phyloP scores from a whole-genome alignment of 139 green algal species.

The Chlorella ohadii region DNA sequence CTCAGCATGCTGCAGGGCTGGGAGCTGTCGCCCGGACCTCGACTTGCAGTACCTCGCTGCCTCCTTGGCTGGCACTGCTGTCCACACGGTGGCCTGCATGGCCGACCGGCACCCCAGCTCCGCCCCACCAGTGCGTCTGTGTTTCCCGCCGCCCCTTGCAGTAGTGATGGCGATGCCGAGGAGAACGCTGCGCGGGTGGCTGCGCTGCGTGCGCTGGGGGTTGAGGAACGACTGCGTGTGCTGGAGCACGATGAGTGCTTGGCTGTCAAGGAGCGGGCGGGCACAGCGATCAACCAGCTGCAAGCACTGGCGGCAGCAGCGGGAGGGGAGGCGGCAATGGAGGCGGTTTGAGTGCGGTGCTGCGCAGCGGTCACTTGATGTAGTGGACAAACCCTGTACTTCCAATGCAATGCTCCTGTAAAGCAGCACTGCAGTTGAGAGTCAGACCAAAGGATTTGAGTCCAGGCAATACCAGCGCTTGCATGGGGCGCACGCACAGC shows the following conservation, averaged over 20 bases:
- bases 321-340: not conserved
- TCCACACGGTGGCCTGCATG: too few species aligned
- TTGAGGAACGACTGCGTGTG: not conserved
- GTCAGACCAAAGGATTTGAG: not conserved
- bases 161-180: not conserved
- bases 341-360: not conserved
- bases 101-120: too few species aligned
- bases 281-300: conserved; percentile 27
- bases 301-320: not conserved
- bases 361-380: too few species aligned
- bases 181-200: conserved; percentile 1
- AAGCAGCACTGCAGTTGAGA: not conserved
- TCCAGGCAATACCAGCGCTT: too few species aligned
- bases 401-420: too few species aligned
- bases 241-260: conserved; percentile 31
- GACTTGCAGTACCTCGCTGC: too few species aligned
- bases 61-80: not conserved
- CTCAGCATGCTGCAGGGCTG: too few species aligned
- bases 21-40: too few species aligned
- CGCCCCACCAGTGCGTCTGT: too few species aligned
- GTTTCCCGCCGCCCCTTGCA: not conserved
- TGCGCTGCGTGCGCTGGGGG: conserved; percentile 8
- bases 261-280: conserved; percentile 28
- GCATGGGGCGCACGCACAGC: not conserved
- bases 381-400: too few species aligned